Base-by-base conservation (phyloP, 2,329 filamentous ascomycete species). In the Gyromitra esculenta region DNA sequence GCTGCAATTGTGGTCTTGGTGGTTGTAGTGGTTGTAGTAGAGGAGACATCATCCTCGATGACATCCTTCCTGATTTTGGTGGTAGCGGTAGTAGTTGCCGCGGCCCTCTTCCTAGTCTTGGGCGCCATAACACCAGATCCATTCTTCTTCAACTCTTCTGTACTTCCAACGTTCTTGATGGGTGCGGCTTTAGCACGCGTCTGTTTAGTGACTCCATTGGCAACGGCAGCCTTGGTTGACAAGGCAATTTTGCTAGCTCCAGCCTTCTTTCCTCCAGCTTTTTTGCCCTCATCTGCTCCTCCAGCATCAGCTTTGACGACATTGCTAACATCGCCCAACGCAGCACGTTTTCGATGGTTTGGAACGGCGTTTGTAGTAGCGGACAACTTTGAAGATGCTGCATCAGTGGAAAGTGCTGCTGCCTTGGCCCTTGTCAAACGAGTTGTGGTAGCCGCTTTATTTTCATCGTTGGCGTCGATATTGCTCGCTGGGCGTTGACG, bases 391-490 rank as follows among this genome's bases (percentile, higher is more conserved):
- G 86, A 83, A 81, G 76, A 82, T 80, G 67, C 84, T 84, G 71
- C 57, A 66, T 70, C 71, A 18, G 65, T 69, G 11, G 78, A 76
- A 70, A 85, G 84, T 68, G 91, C 91, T 80, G 91, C 93, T 67
- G 94, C 90, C 86, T 98, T 97, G 80, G 96, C 94, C 85, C 96
- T 90, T 81, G 96, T 98, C 83, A 97, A 86, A 85, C 94, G 93
- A 85, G 92, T 93, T 77, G 92, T 90, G 4, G 75, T 57, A 75
- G 84, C 84, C 25, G 81, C 85, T 79, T 85, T 88, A 84, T 97
- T 97, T 87, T 97, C 96, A 84, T 97, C 95, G 83, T 97, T 97
- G 87, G 97, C 94, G 84, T 96, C 96, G 80, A 91, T 91, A n/a
- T 76, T 77, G 68, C 66, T 78, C 82, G 91, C 88, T 83, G 90